Conservation (phyloP, 2,329 filamentous ascomycete species). For the Exophiala sp. region DNA sequence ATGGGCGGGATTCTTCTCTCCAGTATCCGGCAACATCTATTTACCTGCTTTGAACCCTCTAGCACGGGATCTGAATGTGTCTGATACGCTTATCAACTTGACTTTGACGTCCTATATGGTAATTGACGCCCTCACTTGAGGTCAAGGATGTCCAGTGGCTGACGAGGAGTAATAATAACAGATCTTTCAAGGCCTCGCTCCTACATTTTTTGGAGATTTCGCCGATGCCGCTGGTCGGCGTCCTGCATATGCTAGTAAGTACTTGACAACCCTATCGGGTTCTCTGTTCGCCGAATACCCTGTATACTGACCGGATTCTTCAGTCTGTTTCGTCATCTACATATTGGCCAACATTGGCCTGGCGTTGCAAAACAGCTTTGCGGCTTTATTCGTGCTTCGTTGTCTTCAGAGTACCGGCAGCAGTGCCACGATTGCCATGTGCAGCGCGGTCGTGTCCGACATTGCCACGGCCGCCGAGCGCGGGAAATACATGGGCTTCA, state of each 20-base stretch:
- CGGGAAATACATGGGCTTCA: slow-evolving; percentile 40
- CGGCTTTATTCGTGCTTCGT: slow-evolving; percentile 36
- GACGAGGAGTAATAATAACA: no score
- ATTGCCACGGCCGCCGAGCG: slow-evolving; percentile 36
- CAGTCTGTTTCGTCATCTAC: slow-evolving; percentile 41
- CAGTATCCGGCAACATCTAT: slow-evolving; percentile 44
- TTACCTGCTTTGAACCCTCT: slow-evolving; percentile 42
- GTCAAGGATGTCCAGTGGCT: no score
- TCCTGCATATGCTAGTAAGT: slow-evolving; percentile 42
- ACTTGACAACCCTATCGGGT: no score
- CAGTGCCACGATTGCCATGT: slow-evolving; percentile 39
- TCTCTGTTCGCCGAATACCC: no score
- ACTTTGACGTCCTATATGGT: slow-evolving; percentile 33
- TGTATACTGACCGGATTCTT: not conserved
- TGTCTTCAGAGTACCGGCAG: slow-evolving; percentile 34
- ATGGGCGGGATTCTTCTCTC: slow-evolving; percentile 41
- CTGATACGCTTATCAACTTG: slow-evolving; percentile 30
- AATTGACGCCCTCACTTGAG: no score
- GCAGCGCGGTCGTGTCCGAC: slow-evolving; percentile 38
- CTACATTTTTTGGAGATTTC: slow-evolving; percentile 48
- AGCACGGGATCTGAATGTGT: slow-evolving; percentile 36
- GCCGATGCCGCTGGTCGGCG: slow-evolving; percentile 48
- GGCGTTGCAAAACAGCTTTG: slow-evolving; percentile 37
- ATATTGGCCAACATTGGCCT: slow-evolving; percentile 41
- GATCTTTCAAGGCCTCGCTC: slow-evolving; percentile 50